Evolutionary conservation across 1,139 yeast species (phyloP).

Genomic region (Fermentozyma sake): DNA sequence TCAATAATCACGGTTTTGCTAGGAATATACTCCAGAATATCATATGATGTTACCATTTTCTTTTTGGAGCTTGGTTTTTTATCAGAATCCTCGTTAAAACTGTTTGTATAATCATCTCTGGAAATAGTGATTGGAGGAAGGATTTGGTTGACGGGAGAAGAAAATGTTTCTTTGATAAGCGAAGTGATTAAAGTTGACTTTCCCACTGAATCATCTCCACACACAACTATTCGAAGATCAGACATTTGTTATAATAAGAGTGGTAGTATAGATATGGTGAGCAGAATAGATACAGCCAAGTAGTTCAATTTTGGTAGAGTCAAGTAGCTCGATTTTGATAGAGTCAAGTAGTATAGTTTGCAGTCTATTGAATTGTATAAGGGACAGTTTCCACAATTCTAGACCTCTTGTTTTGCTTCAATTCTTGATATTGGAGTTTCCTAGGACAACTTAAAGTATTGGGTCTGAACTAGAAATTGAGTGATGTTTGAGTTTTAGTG

Average conservation of each 20-base stretch:
- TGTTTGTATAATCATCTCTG: slow-evolving; percentile 33
- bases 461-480: too few species aligned
- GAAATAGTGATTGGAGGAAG: slow-evolving; percentile 78
- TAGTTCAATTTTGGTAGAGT: too few species aligned
- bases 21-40: slow-evolving; percentile 48
- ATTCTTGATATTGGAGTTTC: too few species aligned
- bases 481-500: not conserved
- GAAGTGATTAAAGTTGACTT: slow-evolving; percentile 75
- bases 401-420: too few species aligned
- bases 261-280: too few species aligned
- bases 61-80: slow-evolving; percentile 5
- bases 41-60: slow-evolving; percentile 3
- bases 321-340: too few species aligned
- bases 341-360: too few species aligned
- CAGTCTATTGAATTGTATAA: too few species aligned
- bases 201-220: slow-evolving; percentile 96
- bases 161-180: slow-evolving; percentile 61
- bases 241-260: too few species aligned
- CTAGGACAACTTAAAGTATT: too few species aligned
- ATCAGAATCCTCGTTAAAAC: slow-evolving; percentile 11
- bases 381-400: too few species aligned
- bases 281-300: too few species aligned
- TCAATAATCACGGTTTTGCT: slow-evolving; percentile 71
- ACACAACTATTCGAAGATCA: slow-evolving; percentile 60
- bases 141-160: slow-evolving; percentile 62